Evolutionary conservation across 495 filamentous ascomycete genomes (phyloP), one percentile per base, ranked within the genome.

Genomic region (Penicillium angulare): DNA sequence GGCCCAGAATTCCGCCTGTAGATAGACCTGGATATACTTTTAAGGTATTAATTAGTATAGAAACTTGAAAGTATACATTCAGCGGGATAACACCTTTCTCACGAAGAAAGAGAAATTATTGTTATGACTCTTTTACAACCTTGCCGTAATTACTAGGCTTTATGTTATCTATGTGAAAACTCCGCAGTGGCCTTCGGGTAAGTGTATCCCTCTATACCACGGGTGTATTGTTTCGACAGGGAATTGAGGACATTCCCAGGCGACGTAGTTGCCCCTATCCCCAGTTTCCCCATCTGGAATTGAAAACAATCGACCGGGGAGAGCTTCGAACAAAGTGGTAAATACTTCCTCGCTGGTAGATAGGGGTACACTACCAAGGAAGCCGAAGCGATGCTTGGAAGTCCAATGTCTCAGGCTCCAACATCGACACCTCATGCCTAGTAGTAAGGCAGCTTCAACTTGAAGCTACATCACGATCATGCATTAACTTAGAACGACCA

Each of bases 211-310:
- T 35, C 55, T 55, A 33, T 55, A 18, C 23, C 27, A 39, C 17
- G 34, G 29, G n/a, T 56, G 35, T 15, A 53, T 29, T 21, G 55
- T 41, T 20, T 56, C 57, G 3, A 35, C 16, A 18, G 66, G 51
- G 55, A 70, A 74, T 47, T 50, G 46, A 20, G 36, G 18, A 15
- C 17, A 23, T 53, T 75, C 64, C 64, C 67, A 75, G 7, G 40
- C 45, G 13, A 71, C 66, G 47, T 62, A 77, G 31, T 66, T 56
- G 17, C 43, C 31, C 33, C 73, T 63, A 13, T 59, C 52, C 20
- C 70, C 71, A 2, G 70, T 71, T 47, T 77, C 72, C 24, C 72
- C 73, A 56, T 77, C 73, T 2, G 72, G 68, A 7, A 77, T 50
- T 34, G 60, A 61, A 17, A 53, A 43, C 15, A 76, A 52, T 12